These are phyloP conservation scores for Macrophomina phaseolina DNA, from an alignment of 2,329 filamentous ascomycete genomes.

Conservation along the genomic window DNA sequence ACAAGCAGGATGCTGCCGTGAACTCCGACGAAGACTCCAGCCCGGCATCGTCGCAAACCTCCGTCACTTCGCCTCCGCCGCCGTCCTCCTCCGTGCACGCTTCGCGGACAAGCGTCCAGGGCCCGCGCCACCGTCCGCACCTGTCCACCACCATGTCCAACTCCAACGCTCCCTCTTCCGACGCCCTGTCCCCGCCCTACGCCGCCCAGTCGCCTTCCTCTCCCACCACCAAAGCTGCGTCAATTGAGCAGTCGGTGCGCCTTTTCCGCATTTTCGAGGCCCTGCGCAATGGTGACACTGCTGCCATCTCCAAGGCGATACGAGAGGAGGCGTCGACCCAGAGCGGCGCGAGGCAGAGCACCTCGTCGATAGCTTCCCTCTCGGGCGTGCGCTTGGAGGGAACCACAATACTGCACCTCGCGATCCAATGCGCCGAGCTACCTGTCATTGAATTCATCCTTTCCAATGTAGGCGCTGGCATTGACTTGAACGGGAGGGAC, in stretches of 20 bases:
- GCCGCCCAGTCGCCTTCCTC: slow-evolving; percentile 37
- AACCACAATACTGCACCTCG: slow-evolving; percentile 89
- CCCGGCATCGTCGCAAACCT: slow-evolving; percentile 35
- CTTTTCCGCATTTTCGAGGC: slow-evolving; percentile 96
- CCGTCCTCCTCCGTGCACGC: slow-evolving; percentile 35
- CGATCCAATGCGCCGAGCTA: slow-evolving; percentile 92
- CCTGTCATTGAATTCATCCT: slow-evolving; percentile 95
- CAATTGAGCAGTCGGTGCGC: slow-evolving; percentile 89
- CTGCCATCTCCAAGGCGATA: slow-evolving; percentile 85
- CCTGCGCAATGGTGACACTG: slow-evolving; percentile 86
- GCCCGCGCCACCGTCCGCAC: slow-evolving; percentile 29
- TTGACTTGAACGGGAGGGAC: slow-evolving; percentile 90
- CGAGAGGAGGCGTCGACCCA: slow-evolving; percentile 61
- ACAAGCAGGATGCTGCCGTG: slow-evolving; percentile 33
- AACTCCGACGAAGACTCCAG: slow-evolving; percentile 36
- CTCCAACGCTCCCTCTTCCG: slow-evolving; percentile 22
- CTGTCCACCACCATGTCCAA: slow-evolving; percentile 37
- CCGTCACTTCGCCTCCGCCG: slow-evolving; percentile 36
- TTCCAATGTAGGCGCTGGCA: slow-evolving; percentile 63
- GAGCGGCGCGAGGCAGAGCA: slow-evolving; percentile 55
- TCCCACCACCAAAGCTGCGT: slow-evolving; percentile 45
- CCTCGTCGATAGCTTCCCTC: slow-evolving; percentile 54
- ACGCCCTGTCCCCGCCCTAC: slow-evolving; percentile 33
- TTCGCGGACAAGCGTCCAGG: slow-evolving; percentile 35
- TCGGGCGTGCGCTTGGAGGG: slow-evolving; percentile 64